Evolutionary conservation across 179 eudicot genomes (phyloP).

Genomic region (Corrigiola litoralis): DNA sequence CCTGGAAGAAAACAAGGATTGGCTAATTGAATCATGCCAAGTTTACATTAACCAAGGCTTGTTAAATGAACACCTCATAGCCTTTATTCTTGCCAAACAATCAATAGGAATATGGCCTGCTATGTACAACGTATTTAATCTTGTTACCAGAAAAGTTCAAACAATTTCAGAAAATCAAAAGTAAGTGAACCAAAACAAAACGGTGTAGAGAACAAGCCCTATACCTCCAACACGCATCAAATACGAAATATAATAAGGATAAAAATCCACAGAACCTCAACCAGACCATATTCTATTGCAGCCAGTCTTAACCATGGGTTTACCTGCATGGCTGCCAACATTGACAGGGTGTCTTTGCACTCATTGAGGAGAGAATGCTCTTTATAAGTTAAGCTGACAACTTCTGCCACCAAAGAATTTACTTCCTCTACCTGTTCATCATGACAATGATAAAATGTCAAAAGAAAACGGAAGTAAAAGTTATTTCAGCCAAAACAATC

Average conservation of each 20-base stretch:
- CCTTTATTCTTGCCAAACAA: too few species aligned
- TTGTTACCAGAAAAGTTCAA: not conserved
- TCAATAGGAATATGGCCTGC: too few species aligned
- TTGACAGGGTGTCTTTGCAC: slow-evolving; percentile 62
- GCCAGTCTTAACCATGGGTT: not conserved
- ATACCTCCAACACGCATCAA: not conserved
- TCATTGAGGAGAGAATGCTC: slow-evolving; percentile 55
- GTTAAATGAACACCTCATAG: too few species aligned
- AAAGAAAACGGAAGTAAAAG: not conserved
- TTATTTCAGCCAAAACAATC: not conserved
- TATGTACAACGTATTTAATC: too few species aligned
- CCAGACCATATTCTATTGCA: not conserved
- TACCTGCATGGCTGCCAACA: slow-evolving; percentile 83
- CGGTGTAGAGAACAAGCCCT: not conserved
- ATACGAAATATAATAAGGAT: not conserved
- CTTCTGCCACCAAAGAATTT: slow-evolving; percentile 57
- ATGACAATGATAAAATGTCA: not conserved
- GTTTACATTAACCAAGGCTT: too few species aligned
- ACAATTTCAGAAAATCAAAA: not conserved
- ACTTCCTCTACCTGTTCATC: slow-evolving; percentile 68
- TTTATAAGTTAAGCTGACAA: slow-evolving; percentile 43
- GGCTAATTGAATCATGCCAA: too few species aligned
- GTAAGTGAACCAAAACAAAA: not conserved
- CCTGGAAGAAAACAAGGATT: too few species aligned
- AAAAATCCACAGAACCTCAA: not conserved